Conservation (phyloP, 1,284 basidiomycete genomes). For the Ustilago hordei region DNA sequence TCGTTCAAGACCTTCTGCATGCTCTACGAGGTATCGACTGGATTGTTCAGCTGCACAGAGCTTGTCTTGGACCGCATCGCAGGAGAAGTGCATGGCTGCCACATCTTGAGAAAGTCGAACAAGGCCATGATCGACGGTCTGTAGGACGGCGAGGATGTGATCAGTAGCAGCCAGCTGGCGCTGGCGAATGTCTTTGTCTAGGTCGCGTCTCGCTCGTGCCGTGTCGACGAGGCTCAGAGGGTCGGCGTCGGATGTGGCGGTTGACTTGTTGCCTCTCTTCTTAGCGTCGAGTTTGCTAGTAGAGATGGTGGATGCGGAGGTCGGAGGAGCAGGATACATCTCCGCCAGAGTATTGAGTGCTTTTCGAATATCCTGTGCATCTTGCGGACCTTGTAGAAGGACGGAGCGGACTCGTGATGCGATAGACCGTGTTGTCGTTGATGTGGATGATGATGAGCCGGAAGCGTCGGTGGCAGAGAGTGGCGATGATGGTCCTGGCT, state of each 20-base stretch:
- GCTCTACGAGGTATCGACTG: slow-evolving; percentile 50
- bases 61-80: slow-evolving; percentile 38
- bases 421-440: slow-evolving; percentile 21
- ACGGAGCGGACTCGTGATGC: slow-evolving; percentile 39
- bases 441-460: slow-evolving; percentile 11
- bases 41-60: slow-evolving; percentile 28
- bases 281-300: background rate
- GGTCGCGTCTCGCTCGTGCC: slow-evolving; percentile 78
- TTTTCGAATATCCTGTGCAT: slow-evolving; percentile 17
- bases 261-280: background rate
- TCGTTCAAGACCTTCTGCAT: slow-evolving; percentile 39
- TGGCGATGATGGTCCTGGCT: slow-evolving; percentile 16
- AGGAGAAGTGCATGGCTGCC: slow-evolving; percentile 33
- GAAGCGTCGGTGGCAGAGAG: slow-evolving; percentile 6
- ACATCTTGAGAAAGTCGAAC: slow-evolving; percentile 41
- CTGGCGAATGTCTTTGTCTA: slow-evolving; percentile 85
- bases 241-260: background rate
- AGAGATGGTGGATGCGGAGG: background rate
- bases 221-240: slow-evolving; percentile 33
- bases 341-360: slow-evolving; percentile 40
- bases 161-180: slow-evolving; percentile 83
- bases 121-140: slow-evolving; percentile 81
- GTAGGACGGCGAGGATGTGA: slow-evolving; percentile 83
- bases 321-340: slow-evolving; percentile 33
- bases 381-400: slow-evolving; percentile 21